Base-by-base conservation (phyloP, 257 asterid species). In the Nicotiana benthamiana region DNA sequence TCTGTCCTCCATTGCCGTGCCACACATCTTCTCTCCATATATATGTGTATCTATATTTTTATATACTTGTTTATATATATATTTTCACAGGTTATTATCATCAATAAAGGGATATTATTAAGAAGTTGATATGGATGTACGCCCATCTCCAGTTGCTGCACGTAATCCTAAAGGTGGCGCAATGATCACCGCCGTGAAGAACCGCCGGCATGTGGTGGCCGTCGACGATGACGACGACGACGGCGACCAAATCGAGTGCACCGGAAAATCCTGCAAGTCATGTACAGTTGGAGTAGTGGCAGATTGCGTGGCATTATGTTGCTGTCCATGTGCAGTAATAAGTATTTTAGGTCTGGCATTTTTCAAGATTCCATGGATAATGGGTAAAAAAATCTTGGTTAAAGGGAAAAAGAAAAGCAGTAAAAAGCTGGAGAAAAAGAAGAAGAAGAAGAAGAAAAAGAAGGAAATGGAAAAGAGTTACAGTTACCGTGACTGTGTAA, bases 281-380 rank as follows among this genome's bases (percentile, higher is more conserved):
- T 95, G 98, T 89, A 89, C 97, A 43, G 98, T 92, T 75, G 97
- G 93, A 32, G 88, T 86, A 80, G 89, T 95, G 82, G 98, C 98
- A 43, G 99, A 94, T 89, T 95, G 99, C 83, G 95, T 95, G 59
- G 99, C 98, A 22, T 90, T 95, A 27, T 92, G 99, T 81, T 95
- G 97, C 83, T 95, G 99, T 75, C 99, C 99, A 0, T 93, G 97
- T 88, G 94, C 97, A 13, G 93, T 95, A 56, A 93, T 93, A 43
- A 90, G 86, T 86, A 83, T 93, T 17, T 27, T 95, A 63, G 88
- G 90, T 22, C 90, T 95, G 27, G 90, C 98, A 2, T 86, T 95
- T 17, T 51, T 95, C 51, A 93, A 89, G 90, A 85, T 95, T 60
- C 99, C 99, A 66, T 92, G 88, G 91, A 91, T 90, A 86, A 89